A percentile compares a stretch with the other conserved stretches of the same genome.
These are phyloP conservation scores for Pestalotiopsis fici DNA, from an alignment of 2,329 filamentous ascomycete species.

Conservation along the genomic window DNA sequence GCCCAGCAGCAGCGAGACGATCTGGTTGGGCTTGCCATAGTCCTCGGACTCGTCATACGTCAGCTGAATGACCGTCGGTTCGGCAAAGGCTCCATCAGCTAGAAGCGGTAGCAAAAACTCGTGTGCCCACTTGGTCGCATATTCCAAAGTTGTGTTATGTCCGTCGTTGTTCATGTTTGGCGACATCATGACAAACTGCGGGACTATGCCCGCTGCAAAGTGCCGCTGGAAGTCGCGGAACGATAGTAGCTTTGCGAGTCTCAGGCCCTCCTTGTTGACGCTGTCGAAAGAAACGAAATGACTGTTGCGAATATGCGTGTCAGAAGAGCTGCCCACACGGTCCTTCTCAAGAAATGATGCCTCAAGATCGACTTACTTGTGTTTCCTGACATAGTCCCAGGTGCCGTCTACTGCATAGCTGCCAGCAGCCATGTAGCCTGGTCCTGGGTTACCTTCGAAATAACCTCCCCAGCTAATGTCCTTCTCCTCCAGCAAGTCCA, in stretches of 20 bases:
- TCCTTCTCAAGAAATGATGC: not conserved
- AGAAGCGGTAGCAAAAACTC: slow-evolving; percentile 71
- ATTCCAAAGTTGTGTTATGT: slow-evolving; percentile 70
- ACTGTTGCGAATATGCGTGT: slow-evolving; percentile 21
- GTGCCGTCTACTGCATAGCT: slow-evolving; percentile 31
- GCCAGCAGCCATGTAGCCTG: slow-evolving; percentile 45
- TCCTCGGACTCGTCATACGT: slow-evolving; percentile 79
- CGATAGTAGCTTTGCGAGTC: slow-evolving; percentile 63
- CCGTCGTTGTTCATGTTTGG: slow-evolving; percentile 69
- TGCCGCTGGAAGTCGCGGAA: slow-evolving; percentile 63
- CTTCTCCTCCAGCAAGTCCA: slow-evolving; percentile 44
- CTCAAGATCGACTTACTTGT: slow-evolving; percentile 32
- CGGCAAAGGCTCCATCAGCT: slow-evolving; percentile 67
- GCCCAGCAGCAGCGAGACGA: slow-evolving; percentile 72
- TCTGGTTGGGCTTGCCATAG: slow-evolving; percentile 67
- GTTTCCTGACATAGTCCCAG: slow-evolving; percentile 40
- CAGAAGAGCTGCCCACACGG: no score
- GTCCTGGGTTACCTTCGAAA: slow-evolving; percentile 45
- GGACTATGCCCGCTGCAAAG: slow-evolving; percentile 54
- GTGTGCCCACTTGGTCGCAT: slow-evolving; percentile 68
- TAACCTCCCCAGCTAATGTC: slow-evolving; percentile 45
- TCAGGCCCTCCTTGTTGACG: slow-evolving; percentile 37
- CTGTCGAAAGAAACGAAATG: slow-evolving; percentile 45
- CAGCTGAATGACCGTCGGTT: slow-evolving; percentile 73
- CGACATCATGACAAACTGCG: slow-evolving; percentile 66